Percentiles rank a stretch among this genome's conserved stretches.
Conservation (phyloP, 768 basidiomycete species). For the Kwoniella botswanensis region DNA sequence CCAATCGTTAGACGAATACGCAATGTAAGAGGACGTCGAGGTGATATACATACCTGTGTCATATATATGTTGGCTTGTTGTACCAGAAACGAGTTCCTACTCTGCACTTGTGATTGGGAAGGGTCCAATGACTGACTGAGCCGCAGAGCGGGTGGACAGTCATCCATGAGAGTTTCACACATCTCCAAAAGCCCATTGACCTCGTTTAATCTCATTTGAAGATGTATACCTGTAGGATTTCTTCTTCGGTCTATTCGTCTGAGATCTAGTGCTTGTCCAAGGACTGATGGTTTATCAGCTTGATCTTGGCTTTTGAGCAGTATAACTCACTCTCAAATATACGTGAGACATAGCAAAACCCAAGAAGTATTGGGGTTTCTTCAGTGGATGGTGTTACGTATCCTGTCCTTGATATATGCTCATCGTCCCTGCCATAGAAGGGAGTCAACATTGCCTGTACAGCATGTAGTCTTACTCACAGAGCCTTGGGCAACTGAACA, state of each 20-base stretch:
- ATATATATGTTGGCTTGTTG: conserved; percentile 91
- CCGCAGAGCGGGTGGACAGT: conserved; percentile 75
- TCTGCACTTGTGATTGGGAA: conserved; percentile 63
- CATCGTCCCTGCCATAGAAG: not conserved
- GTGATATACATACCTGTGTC: conserved; percentile 69
- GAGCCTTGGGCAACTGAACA: conserved; percentile 51
- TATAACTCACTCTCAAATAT: conserved; percentile 57
- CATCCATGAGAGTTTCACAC: conserved; percentile 73
- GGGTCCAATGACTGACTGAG: conserved; percentile 51
- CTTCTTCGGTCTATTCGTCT: conserved; percentile 37
- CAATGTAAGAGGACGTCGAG: no score
- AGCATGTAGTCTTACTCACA: conserved; percentile 31
- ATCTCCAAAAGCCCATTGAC: conserved; percentile 77
- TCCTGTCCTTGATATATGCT: conserved; percentile 57
- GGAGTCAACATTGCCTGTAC: not conserved
- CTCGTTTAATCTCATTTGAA: conserved; percentile 67
- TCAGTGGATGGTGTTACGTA: conserved; percentile 86
- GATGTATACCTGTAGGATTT: conserved; percentile 37
- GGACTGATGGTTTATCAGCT: conserved; percentile 18
- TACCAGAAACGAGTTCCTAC: conserved; percentile 77
- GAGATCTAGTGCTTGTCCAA: conserved; percentile 36
- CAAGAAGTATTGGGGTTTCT: conserved; percentile 80
- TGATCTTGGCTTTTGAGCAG: not conserved
- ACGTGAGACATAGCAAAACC: conserved; percentile 84
- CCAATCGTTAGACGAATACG: no score